Evolutionary conservation across 352 stramenopile genomes (phyloP).

Genomic region (Elongisporangium prolatum): DNA sequence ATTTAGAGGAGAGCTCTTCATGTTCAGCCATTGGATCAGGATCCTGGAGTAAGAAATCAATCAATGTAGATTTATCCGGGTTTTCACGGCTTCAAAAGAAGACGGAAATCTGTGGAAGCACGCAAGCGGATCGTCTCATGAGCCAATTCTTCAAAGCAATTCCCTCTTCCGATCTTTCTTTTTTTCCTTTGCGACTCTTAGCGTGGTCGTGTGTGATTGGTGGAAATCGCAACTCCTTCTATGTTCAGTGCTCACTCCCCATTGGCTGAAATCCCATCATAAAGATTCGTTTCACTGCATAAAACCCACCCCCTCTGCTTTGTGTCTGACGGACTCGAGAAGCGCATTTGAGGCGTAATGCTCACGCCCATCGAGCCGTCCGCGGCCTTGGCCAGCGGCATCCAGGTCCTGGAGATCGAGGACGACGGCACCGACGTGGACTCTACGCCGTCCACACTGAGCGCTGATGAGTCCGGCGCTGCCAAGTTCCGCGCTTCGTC

Average conservation of each 20-base stretch:
- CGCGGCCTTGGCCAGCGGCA: not conserved
- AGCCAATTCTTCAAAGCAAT: not conserved
- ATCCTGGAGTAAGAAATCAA: too few relatives aligned
- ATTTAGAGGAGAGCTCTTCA: too few relatives aligned
- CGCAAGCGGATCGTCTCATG: not conserved
- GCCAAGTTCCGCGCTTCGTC: constrained; percentile 20
- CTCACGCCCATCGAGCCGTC: not conserved
- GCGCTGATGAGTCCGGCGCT: not conserved
- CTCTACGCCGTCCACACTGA: not conserved
- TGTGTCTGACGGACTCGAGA: not conserved
- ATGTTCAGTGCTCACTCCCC: not conserved
- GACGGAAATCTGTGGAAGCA: too few relatives aligned
- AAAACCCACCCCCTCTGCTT: not conserved
- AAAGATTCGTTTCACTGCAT: not conserved
- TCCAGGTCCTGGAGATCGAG: not conserved
- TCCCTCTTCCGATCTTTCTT: not conserved
- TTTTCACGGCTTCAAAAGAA: too few relatives aligned
- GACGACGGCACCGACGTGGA: not conserved
- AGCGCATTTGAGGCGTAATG: not conserved
- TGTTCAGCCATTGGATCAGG: too few relatives aligned
- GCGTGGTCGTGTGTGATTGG: not conserved
- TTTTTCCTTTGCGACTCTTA: not conserved
- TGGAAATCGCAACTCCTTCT: not conserved
- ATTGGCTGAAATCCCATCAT: not conserved
- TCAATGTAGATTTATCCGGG: too few relatives aligned